Evolutionary conservation across 352 stramenopile genomes (phyloP).

Genomic region (Pythium myriotylum): DNA sequence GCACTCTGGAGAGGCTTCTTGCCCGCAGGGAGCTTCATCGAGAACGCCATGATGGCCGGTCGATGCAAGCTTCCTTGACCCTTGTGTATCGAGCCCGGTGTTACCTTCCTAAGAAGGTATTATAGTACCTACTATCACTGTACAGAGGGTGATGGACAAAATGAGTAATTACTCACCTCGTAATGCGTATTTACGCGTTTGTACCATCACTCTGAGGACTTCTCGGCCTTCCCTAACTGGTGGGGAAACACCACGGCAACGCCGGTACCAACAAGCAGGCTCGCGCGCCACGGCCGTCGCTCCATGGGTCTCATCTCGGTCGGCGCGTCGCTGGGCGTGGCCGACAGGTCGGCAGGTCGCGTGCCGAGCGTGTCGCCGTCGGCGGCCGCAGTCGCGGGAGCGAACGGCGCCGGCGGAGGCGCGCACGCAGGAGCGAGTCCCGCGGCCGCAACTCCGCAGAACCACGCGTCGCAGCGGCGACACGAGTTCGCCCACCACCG

Average conservation of each 20-base stretch:
- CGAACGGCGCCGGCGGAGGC: neutral
- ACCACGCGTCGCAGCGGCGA: slow-evolving; percentile 6
- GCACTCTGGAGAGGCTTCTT: slow-evolving; percentile 36
- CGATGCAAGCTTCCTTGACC: too few relatives aligned
- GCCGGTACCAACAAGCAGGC: neutral
- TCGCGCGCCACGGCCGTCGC: neutral
- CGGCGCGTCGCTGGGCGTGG: slow-evolving; percentile 74
- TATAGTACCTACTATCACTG: too few relatives aligned
- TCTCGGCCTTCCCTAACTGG: slow-evolving; percentile 24
- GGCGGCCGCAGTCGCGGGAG: neutral
- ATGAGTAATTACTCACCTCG: neutral
- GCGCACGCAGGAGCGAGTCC: neutral
- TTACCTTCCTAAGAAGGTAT: too few relatives aligned
- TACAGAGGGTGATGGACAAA: too few relatives aligned
- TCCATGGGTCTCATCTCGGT: slow-evolving; percentile 82
- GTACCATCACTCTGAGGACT: slow-evolving; percentile 21
- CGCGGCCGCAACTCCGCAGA: slow-evolving; percentile 4
- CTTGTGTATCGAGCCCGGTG: too few relatives aligned
- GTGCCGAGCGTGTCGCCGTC: slow-evolving; percentile 19
- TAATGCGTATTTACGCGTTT: slow-evolving; percentile 10
- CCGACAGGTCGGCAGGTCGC: slow-evolving; percentile 26
- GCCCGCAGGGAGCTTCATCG: slow-evolving; percentile 51
- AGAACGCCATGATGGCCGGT: slow-evolving; percentile 64
- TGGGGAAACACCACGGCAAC: slow-evolving; percentile 15
- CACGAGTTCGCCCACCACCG: slow-evolving; percentile 14